phyloP scores from a whole-genome alignment of 805 yeast genomes.

The Candida maesae region DNA sequence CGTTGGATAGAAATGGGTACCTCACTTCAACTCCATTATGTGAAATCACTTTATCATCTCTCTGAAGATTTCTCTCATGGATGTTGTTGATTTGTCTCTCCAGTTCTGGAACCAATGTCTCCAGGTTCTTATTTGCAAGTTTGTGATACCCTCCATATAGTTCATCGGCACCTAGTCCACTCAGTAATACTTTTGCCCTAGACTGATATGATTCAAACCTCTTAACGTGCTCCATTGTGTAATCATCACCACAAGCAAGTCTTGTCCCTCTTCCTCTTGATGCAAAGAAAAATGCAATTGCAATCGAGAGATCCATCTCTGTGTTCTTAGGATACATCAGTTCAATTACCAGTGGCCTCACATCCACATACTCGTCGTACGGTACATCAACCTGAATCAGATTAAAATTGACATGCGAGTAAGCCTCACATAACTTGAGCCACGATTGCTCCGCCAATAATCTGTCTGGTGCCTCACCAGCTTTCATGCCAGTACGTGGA shows the following conservation, averaged over 20 bases:
- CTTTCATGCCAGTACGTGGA: constrained; percentile 62
- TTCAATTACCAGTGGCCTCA: constrained; percentile 48
- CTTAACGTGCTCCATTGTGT: constrained; percentile 14
- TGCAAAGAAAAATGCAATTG: constrained; percentile 93
- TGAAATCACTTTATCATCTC: constrained; percentile 88
- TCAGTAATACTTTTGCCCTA: constrained; percentile 64
- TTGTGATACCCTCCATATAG: constrained; percentile 94
- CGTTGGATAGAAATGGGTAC: constrained; percentile 76
- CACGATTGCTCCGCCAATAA: constrained; percentile 64
- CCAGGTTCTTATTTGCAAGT: constrained; percentile 48
- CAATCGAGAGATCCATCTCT: constrained; percentile 94
- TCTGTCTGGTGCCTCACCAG: constrained; percentile 83
- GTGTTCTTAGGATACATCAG: constrained; percentile 82
- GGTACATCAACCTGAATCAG: constrained; percentile 71
- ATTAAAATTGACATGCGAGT: constrained; percentile 38
- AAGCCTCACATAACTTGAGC: constrained; percentile 42
- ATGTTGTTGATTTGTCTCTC: constrained; percentile 68
- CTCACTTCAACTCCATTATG: constrained; percentile 87
- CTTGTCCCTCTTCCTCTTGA: constrained; percentile 49
- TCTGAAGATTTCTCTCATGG: constrained; percentile 74
- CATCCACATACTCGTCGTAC: constrained; percentile 57
- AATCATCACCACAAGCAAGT: neutral
- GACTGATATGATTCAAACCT: constrained; percentile 38
- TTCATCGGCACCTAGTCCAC: constrained; percentile 98
- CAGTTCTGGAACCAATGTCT: constrained; percentile 53